Base-by-base conservation (phyloP, 345 rosid genomes). In the Capsella bursapastoris region DNA sequence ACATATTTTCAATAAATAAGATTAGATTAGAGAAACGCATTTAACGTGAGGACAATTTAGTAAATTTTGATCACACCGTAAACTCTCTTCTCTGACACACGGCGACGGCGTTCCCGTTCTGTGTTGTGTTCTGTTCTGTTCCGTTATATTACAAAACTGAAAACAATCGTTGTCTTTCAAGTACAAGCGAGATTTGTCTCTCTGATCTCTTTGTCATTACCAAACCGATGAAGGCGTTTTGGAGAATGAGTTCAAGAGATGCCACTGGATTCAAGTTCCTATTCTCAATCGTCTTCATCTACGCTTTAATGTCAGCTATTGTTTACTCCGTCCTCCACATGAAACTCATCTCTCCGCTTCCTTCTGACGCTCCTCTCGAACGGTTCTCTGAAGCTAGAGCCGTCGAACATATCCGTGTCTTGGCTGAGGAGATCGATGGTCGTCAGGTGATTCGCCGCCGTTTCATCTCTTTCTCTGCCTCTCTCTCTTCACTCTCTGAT, bases 311-410 rank as follows among this genome's bases (percentile, higher is more conserved):
- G 92, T 73, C 92, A 57, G 49, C 81, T 4, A 64, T 89, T 29
- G 91, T 62, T 57, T 84, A 92, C 84, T 86, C 76, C 53, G 68
- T 84, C 14, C 47, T 92, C 41, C 83, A 92, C 83, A 84, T 80
- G 85, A 87, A 84, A 81, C 82, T 86, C 59, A 68, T 95, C 31
- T 56, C 78, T 65, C 97, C 97, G 13, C 93, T 95, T 31, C 89
- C 73, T 11, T n/a, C 68, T 31, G 86, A 90, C 81, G 97, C 97
- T 3, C 93, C 99, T 38, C 85, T 82, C n/a, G 90, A 92, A 79
- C 96, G 92, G 2, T 95, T 95, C 84, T 90, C 99, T 56, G 97
- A 88, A 80, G 97, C 91, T 35, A 82, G 99, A 83, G 99, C 99
- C 43, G 60, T 95, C 43, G 81, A 89, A 53, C 99, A 92, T 60